Evolutionary conservation across 1,284 basidiomycete genomes (phyloP), one percentile per base, ranked within the genome.

Genomic region (Sutorius eximius): DNA sequence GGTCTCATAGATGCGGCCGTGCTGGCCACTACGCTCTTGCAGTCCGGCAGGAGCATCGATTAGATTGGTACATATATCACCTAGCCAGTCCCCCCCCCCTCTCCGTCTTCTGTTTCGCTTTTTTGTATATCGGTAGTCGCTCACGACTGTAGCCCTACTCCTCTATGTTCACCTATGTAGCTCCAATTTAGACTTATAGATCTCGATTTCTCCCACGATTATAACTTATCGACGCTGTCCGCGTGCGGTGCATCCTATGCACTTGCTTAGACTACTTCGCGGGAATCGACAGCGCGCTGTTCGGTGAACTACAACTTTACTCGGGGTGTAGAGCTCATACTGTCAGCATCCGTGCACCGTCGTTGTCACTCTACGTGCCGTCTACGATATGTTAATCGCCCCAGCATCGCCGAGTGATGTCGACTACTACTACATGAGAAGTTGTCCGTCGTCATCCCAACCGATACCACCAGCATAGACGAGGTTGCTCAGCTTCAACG

Each of bases 41-140:
- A 78, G 52, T 80, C 72, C 33, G 80, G 81, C 33, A 75, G 73
- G 46, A 75, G 71, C 61, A 78, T 82, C 18, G 81, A 82, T 54
- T 82, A 69, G 67, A 55, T 44, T 5, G 5, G 8, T n/a, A 3
- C 7, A 22, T 22, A 9, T 40, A 13, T 22, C 38, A 22, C 38
- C 38, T 22, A 13, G 18, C 18, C 8, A 20, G 20, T 37, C 11
- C n/a, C 36, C 11, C n/a, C 36, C 11, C 5, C 16, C n/a, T 18
- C 5, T n/a, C 36, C 18, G 4, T 10, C 18, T 20, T 12, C 4
- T 20, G 3, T 18, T 20, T 40, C 7, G 11, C 12, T 22, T 40
- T 40, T 12, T 40, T 20, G 18, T 5, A 20, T 40, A 22, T 40
- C 2, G 38, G 18, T 15, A 22, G 20, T 13, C 18, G 38, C 38